These are phyloP conservation scores for Plasmopara muralis DNA, from an alignment of 352 stramenopile genomes.

Conservation along the genomic window DNA sequence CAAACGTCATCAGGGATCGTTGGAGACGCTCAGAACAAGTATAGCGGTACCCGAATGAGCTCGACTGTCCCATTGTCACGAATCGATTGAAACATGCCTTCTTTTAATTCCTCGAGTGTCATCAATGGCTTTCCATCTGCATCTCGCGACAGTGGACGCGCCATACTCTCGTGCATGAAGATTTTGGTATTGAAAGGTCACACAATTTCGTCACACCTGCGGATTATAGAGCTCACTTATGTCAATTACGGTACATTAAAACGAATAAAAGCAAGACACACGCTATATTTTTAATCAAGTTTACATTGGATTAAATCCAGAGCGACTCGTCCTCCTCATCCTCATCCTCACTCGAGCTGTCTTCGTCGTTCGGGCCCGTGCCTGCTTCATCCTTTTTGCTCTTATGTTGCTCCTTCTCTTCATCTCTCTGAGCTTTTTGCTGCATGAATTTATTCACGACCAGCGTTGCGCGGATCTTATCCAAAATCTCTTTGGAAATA, in stretches of 20 bases:
- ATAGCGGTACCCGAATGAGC: conserved; percentile 34
- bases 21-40: background rate
- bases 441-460: conserved; percentile 48
- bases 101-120: conserved; percentile 59
- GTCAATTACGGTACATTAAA: background rate
- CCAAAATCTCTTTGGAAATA: conserved; percentile 28
- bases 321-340: conserved; percentile 34
- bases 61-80: conserved; percentile 58
- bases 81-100: conserved; percentile 67
- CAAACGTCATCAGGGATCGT: background rate
- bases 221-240: background rate
- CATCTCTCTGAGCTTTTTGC: conserved; percentile 33
- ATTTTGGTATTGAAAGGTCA: conserved; percentile 22
- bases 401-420: conserved; percentile 26
- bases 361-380: conserved; percentile 18
- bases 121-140: conserved; percentile 26
- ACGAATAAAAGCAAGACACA: background rate
- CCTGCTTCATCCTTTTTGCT: conserved; percentile 16
- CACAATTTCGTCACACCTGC: background rate
- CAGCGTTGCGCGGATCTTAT: conserved; percentile 33
- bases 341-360: conserved; percentile 23
- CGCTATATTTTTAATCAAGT: too few species aligned
- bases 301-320: conserved; percentile 27
- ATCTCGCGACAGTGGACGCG: conserved; percentile 6
- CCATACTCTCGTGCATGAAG: conserved; percentile 10